Evolutionary conservation across 306 rosid species (phyloP), one percentile per base, ranked within the genome.

Genomic region (Malus asiatica): DNA sequence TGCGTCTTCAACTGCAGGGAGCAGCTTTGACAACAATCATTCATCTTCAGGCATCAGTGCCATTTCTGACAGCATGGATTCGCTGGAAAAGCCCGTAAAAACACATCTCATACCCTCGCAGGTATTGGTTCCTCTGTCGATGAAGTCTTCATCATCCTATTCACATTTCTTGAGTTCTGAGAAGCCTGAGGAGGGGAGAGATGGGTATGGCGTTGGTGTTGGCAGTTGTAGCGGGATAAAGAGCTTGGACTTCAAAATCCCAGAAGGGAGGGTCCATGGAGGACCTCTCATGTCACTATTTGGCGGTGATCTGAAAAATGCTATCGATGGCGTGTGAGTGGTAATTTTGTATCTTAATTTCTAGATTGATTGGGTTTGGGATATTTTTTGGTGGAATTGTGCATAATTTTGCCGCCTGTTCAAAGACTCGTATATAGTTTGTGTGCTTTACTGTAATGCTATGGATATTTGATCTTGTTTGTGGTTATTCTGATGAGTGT

Each of bases 211-310:
- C 71, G 22, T 19, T 6, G 84, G 80, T 38, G 61, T 51, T 8
- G 79, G 87, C 61, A 46, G 80, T 77, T 62, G 83, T 8, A 27
- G 78, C 42, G 80, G 70, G 48, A 76, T 55, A 75, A 86, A 79
- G 71, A 81, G 87, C 76, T 51, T 74, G 3, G 78, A 85, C 51
- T 93, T 90, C 22, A 73, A 67, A 57, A 80, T 88, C 77, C 98
- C 98, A 0, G 98, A 93, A 72, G 98, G 94, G 46, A 86, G 95
- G 83, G 98, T 93, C 52, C 98, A 93, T 5, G 96, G 96, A 14
- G 98, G 98, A 6, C 93, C 90, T 72, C 96, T 93, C 79, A 89
- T 93, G 98, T 74, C 83, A 53, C 75, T 71, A 73, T 88, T 93
- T 35, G 93, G 98, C 38, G 98, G 98, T 51, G 91, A 88, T 80